A percentile compares a stretch with the other conserved stretches of the same genome.
Evolutionary conservation across 1,284 basidiomycete genomes (phyloP).

Genomic region (Leccinum subfulvum): DNA sequence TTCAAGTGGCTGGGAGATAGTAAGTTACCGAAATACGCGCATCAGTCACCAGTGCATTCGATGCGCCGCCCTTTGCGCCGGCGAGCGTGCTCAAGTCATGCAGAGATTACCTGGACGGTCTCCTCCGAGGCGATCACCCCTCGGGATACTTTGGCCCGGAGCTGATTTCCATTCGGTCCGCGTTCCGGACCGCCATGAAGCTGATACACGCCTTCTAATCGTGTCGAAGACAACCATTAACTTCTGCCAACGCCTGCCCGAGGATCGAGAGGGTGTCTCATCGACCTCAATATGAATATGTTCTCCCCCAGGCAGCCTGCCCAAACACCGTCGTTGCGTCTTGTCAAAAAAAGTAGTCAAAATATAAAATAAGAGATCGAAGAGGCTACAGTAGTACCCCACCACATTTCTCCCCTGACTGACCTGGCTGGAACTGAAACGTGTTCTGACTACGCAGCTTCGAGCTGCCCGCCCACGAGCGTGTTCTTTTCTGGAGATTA

Average conservation of each 20-base stretch:
- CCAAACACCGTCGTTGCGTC: not conserved
- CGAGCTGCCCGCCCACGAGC: not conserved
- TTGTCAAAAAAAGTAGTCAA: not conserved
- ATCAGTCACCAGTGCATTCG: not conserved
- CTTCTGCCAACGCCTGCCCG: not conserved
- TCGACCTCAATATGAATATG: slow-evolving; percentile 2
- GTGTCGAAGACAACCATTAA: not conserved
- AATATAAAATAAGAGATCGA: not conserved
- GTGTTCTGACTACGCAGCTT: not conserved
- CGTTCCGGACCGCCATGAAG: not conserved
- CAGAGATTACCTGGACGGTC: not conserved
- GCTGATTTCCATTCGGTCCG: slow-evolving; percentile 1
- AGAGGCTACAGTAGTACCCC: not conserved
- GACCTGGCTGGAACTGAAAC: not conserved
- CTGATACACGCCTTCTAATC: not conserved
- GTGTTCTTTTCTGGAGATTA: not conserved
- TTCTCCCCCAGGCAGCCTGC: not conserved
- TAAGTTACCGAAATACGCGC: not conserved
- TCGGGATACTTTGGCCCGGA: not conserved
- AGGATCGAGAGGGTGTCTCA: slow-evolving; percentile 3
- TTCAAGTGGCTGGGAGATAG: not conserved
- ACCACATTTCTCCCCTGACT: not conserved
- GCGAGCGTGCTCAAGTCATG: not conserved
- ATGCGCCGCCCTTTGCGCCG: not conserved
- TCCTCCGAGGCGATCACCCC: slow-evolving; percentile 2